A percentile compares a stretch with the other conserved stretches of the same genome.
phyloP scores from a whole-genome alignment of 108 stramenopile species.

The Schizochytrium sp. region DNA sequence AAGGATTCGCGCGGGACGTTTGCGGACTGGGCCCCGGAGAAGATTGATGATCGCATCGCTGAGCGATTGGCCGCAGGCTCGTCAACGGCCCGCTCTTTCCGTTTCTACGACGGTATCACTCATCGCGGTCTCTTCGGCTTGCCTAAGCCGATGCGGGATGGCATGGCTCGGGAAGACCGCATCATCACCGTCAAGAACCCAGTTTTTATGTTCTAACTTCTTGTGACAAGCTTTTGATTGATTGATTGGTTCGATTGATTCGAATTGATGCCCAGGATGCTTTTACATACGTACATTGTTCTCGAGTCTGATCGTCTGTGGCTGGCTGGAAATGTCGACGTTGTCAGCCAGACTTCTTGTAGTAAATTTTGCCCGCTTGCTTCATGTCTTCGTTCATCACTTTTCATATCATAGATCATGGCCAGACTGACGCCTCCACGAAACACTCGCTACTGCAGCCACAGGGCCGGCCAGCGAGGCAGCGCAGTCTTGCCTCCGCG shows the following conservation, averaged over 20 bases:
- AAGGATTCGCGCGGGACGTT: neutral
- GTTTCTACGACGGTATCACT: conserved; percentile 67
- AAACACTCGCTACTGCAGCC: too few relatives aligned
- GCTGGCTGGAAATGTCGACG: too few relatives aligned
- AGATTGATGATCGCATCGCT: conserved; percentile 22
- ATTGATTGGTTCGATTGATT: neutral
- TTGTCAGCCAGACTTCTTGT: too few relatives aligned
- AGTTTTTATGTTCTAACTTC: conserved; percentile 66
- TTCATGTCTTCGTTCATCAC: too few relatives aligned
- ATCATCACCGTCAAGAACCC: conserved; percentile 78
- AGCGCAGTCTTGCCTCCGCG: too few relatives aligned
- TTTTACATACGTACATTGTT: neutral
- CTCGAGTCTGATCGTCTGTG: too few relatives aligned
- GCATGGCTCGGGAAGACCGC: conserved; percentile 57
- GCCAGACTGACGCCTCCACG: too few relatives aligned
- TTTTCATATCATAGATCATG: too few relatives aligned
- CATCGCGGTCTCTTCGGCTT: conserved; percentile 65
- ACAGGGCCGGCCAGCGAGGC: too few relatives aligned
- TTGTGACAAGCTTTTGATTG: neutral
- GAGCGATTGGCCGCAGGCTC: neutral
- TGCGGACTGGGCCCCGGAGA: neutral
- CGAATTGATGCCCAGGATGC: neutral
- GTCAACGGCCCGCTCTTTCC: neutral
- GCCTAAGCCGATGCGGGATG: conserved; percentile 66
- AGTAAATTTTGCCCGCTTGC: too few relatives aligned